These are phyloP conservation scores for Pilasporangium apinafurcum DNA, from an alignment of 352 stramenopile species.

Conservation along the genomic window DNA sequence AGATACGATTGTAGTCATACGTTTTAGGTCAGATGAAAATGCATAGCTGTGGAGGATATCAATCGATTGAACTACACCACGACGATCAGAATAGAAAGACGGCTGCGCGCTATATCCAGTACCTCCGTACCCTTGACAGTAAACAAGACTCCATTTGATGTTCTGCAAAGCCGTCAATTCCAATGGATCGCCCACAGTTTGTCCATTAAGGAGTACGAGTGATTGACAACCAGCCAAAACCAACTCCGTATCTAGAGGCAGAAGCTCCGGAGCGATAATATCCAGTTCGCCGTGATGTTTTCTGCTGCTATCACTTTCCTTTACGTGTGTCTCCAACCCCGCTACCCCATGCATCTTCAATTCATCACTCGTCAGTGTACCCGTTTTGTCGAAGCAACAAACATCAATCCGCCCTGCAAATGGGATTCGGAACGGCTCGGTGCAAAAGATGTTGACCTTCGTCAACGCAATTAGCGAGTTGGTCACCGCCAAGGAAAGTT, in stretches of 20 bases:
- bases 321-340: constrained; percentile 9
- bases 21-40: constrained; percentile 88
- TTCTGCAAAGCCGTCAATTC: constrained; percentile 88
- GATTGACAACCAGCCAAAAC: constrained; percentile 87
- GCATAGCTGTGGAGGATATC: constrained; percentile 79
- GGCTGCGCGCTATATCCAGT: constrained; percentile 12
- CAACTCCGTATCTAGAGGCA: constrained; percentile 29
- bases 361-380: constrained; percentile 92
- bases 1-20: constrained; percentile 88
- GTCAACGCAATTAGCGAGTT: constrained; percentile 87
- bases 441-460: constrained; percentile 90
- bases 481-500: constrained; percentile 92
- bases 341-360: constrained; percentile 53
- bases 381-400: constrained; percentile 96
- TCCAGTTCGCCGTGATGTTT: constrained; percentile 15
- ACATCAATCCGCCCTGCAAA: constrained; percentile 88
- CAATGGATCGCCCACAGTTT: constrained; percentile 90
- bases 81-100: constrained; percentile 17
- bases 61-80: constrained; percentile 22
- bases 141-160: constrained; percentile 52
- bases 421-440: constrained; percentile 93
- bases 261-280: constrained; percentile 18
- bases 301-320: not conserved
- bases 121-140: constrained; percentile 7
- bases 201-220: constrained; percentile 83